Evolutionary conservation across 148 eudicot species (phyloP).

Genomic region (Chenopodium berlandieri): DNA sequence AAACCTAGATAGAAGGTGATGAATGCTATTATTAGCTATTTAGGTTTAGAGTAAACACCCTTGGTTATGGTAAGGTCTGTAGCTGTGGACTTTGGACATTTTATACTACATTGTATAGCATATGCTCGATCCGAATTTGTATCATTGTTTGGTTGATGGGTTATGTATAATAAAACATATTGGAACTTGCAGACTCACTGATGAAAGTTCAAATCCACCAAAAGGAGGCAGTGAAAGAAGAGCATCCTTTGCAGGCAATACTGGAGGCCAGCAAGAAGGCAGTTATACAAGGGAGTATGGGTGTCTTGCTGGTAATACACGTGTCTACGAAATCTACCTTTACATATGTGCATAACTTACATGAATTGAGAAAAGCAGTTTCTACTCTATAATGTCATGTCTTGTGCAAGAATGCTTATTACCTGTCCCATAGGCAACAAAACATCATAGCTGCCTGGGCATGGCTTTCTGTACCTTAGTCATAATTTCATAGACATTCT

Average conservation of each 20-base stretch:
- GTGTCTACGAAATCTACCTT: conserved; percentile 7
- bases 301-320: conserved; percentile 67
- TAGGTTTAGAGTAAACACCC: not conserved
- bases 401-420: conserved; percentile 3
- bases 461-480: not conserved
- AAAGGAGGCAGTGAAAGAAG: conserved; percentile 57
- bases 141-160: not conserved
- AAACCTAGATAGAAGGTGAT: not conserved
- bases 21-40: not conserved
- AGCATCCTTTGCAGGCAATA: conserved; percentile 51
- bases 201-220: conserved; percentile 51
- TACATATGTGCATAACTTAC: conserved; percentile 11
- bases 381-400: not conserved
- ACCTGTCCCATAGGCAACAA: not conserved
- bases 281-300: conserved; percentile 85
- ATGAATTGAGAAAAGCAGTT: not conserved
- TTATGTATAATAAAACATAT: not conserved
- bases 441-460: not conserved
- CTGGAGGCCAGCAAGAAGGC: conserved; percentile 79
- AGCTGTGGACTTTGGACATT: not conserved
- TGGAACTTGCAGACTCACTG: conserved; percentile 57
- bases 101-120: not conserved
- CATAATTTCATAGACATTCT: not conserved
- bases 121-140: not conserved
- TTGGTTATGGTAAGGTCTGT: not conserved